Percentiles rank a stretch among this genome's conserved stretches.
Conservation (phyloP, 2,329 filamentous ascomycete genomes). For the Ceratocystiopsis minuta region DNA sequence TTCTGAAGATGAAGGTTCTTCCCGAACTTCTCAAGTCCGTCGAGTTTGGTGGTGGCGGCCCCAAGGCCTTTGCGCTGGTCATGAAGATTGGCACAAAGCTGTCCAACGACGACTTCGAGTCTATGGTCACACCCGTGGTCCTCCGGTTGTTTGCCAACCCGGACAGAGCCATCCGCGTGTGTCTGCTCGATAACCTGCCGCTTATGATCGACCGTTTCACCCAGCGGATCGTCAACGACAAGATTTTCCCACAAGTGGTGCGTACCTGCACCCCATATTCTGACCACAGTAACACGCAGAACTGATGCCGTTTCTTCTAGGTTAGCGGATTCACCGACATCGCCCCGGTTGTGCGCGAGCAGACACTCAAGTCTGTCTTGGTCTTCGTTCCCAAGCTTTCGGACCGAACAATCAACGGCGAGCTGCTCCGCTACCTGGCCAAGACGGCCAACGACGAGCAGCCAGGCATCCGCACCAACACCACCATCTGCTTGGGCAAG, state of each 20-base stretch:
- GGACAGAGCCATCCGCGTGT: conserved; percentile 81
- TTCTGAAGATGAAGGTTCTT: conserved; percentile 92
- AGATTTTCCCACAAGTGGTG: conserved; percentile 89
- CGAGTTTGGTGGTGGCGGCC: conserved; percentile 92
- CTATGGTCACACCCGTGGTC: conserved; percentile 68
- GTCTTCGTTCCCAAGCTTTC: conserved; percentile 77
- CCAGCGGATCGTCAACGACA: conserved; percentile 83
- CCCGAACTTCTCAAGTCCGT: conserved; percentile 95
- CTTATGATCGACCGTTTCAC: conserved; percentile 80
- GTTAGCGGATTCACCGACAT: conserved; percentile 88
- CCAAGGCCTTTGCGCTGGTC: conserved; percentile 73
- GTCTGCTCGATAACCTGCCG: conserved; percentile 72
- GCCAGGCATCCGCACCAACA: conserved; percentile 92
- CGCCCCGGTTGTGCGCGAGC: conserved; percentile 80
- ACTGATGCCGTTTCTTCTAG: conserved; percentile 20
- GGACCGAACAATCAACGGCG: conserved; percentile 83
- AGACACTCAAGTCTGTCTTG: conserved; percentile 87
- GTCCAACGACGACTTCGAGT: conserved; percentile 74
- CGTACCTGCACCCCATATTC: conserved; percentile 7
- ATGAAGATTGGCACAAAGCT: conserved; percentile 84
- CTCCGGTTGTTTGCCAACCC: conserved; percentile 78
- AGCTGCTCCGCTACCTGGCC: conserved; percentile 74
- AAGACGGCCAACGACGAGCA: conserved; percentile 97
- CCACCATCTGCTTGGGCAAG: conserved; percentile 91
- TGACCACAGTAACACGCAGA: too few relatives aligned